Evolutionary conservation across 306 rosid species (phyloP).

Genomic region (Crataegus laevigata): DNA sequence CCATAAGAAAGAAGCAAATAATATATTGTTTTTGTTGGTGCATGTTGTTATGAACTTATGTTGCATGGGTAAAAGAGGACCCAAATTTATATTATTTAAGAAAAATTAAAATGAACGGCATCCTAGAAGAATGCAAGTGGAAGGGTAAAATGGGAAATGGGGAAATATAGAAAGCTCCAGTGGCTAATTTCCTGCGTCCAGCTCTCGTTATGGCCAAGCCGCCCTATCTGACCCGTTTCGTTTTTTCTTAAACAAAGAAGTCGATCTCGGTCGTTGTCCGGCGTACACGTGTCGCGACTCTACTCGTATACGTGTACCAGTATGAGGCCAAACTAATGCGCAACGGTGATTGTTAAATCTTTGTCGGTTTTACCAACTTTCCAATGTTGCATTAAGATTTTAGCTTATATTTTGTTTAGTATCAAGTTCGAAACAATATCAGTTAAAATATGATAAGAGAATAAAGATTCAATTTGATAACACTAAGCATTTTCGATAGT

Average conservation of each 20-base stretch:
- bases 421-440: no score
- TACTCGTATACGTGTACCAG: not conserved
- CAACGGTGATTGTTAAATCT: not conserved
- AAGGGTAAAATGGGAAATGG: conserved; percentile 15
- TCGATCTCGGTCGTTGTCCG: not conserved
- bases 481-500: no score
- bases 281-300: conserved; percentile 1
- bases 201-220: conserved; percentile 5
- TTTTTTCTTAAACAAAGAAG: not conserved
- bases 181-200: not conserved
- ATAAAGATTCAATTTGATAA: no score
- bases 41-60: not conserved
- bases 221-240: conserved; percentile 38
- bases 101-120: not conserved
- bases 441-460: no score
- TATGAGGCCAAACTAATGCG: not conserved
- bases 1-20: not conserved
- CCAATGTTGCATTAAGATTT: no score
- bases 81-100: not conserved
- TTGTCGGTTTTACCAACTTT: not conserved
- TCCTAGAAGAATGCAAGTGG: not conserved
- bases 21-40: not conserved
- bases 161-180: not conserved
- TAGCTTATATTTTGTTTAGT: no score
- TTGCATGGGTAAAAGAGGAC: not conserved